Evolutionary conservation across 345 rosid genomes (phyloP), one percentile per base, ranked within the genome.

Genomic region (Gossypium anomalum): DNA sequence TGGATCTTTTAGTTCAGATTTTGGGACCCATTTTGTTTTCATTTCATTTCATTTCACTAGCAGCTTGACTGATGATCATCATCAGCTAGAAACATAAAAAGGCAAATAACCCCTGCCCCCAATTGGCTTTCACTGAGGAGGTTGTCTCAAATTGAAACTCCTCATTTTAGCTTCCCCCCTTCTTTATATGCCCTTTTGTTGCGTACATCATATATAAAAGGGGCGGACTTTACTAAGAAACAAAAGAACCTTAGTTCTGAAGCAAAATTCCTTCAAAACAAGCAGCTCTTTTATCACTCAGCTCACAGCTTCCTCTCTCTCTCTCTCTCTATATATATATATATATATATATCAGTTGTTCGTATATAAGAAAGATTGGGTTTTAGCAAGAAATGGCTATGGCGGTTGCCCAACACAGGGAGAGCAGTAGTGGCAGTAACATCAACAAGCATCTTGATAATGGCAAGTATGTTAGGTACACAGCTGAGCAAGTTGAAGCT

Each of bases 401-500:
- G 97, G 93, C 89, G 66, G 78, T 89, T 84, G 82, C 77, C 65
- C 73, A 79, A 12, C 94, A 91, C 78, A 78, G 93, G 57, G 99
- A 93, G 83, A 91, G 86, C 74, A 86, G 94, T 78, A 88, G 97
- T 51, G 93, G 94, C n/a, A 89, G 98, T 83, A 87, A 97, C 84
- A 89, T 89, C 22, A 83, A 75, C 83, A 92, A 89, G 74, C 98
- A 89, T 72, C 81, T 89, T 43, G 98, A 92, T 78, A 60, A 78
- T 52, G 98, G 99, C 1, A 96, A 96, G 83, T 96, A 96, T 75
- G 98, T 92, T 19, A 83, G 99, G 76, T 96, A 96, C 87, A 96
- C 97, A 25, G 84, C 97, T 51, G 99, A 96, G 86, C 99, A 96
- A 82, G 99, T 96, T 27, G 99, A 96, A 76, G 99, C 99, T 12